These are phyloP conservation scores for Leccinum aurantiacum DNA, from an alignment of 768 basidiomycete genomes.

Conservation along the genomic window DNA sequence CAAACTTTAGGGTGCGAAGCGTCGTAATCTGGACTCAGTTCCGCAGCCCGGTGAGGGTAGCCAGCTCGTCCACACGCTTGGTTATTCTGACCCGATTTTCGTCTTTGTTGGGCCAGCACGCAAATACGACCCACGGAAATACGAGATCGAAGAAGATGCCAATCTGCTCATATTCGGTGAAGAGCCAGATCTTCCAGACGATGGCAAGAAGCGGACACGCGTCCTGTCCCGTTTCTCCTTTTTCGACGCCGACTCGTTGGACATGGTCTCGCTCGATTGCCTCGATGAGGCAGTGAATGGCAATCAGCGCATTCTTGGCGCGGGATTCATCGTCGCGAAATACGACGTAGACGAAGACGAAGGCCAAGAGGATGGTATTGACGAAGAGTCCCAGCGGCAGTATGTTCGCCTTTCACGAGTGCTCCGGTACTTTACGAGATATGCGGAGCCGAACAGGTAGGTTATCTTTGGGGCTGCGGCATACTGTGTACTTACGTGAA, in stretches of 20 bases:
- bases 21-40: constrained; percentile 27
- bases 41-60: constrained; percentile 18
- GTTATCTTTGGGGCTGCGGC: constrained; percentile 25
- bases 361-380: constrained; percentile 54
- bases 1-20: constrained; percentile 23
- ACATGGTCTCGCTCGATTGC: constrained; percentile 40
- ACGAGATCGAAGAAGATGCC: constrained; percentile 37
- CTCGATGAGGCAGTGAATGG: constrained; percentile 22
- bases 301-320: constrained; percentile 49
- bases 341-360: constrained; percentile 60
- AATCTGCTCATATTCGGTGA: constrained; percentile 43
- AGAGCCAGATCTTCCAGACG: constrained; percentile 36
- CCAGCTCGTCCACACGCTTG: background rate
- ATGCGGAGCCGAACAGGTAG: constrained; percentile 49
- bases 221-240: constrained; percentile 57
- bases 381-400: constrained; percentile 33
- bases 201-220: constrained; percentile 53
- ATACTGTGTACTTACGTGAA: constrained; percentile 1
- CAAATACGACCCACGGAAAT: constrained; percentile 36
- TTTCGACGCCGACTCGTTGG: constrained; percentile 52
- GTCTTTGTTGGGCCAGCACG: constrained; percentile 30
- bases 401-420: constrained; percentile 51
- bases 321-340: constrained; percentile 50
- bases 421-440: constrained; percentile 51
- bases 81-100: background rate